phyloP scores from a whole-genome alignment of 352 stramenopile species.

The Phytophthora capsici region DNA sequence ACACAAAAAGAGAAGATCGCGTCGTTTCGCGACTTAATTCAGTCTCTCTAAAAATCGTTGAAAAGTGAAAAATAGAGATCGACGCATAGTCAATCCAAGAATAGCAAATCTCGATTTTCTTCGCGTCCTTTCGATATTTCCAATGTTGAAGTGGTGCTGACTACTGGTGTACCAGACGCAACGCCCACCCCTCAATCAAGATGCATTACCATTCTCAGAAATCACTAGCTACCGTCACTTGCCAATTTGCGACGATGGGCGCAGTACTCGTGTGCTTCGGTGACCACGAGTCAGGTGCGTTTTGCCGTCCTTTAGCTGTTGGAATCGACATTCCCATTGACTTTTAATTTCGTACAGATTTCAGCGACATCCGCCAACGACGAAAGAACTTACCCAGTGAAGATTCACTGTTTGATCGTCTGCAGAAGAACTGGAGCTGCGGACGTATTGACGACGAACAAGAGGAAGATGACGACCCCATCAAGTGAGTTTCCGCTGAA shows the following conservation, averaged over 20 bases:
- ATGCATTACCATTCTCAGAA: conserved; percentile 23
- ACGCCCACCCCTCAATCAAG: conserved; percentile 31
- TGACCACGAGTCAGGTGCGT: conserved; percentile 21
- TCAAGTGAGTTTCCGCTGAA: conserved; percentile 30
- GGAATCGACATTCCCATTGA: neutral
- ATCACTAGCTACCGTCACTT: conserved; percentile 15
- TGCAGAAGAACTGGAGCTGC: conserved; percentile 62
- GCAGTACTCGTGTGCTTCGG: conserved; percentile 65
- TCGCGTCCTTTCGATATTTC: neutral
- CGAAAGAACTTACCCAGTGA: conserved; percentile 21
- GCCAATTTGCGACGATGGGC: conserved; percentile 49
- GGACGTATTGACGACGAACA: conserved; percentile 21
- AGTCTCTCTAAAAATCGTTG: neutral
- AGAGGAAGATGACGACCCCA: conserved; percentile 33
- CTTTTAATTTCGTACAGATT: conserved; percentile 1
- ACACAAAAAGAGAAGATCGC: conserved; percentile 21
- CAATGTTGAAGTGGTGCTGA: conserved; percentile 33
- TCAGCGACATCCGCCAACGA: conserved; percentile 17
- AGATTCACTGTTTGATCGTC: conserved; percentile 53
- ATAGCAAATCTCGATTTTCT: too few relatives aligned
- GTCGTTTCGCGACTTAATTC: conserved; percentile 20
- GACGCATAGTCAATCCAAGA: too few relatives aligned
- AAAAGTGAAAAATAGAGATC: neutral
- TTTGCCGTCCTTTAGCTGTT: neutral
- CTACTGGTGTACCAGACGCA: conserved; percentile 19